A percentile compares a stretch with the other conserved stretches of the same genome.
Evolutionary conservation across 2,329 filamentous ascomycete species (phyloP).

Genomic region (Alternaria arbusti): DNA sequence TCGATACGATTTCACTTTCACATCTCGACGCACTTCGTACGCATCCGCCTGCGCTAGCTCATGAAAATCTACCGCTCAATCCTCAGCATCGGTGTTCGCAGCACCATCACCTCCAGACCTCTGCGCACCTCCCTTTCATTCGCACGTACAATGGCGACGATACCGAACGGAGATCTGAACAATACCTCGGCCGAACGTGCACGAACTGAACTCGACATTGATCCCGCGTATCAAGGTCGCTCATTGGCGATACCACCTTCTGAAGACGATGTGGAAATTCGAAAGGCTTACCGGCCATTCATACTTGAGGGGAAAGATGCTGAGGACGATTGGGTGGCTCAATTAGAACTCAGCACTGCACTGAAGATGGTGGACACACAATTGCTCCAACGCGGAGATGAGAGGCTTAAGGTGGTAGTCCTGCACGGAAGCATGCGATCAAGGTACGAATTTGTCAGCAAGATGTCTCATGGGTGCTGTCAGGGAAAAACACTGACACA

Average conservation of each 20-base stretch:
- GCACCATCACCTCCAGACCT: background rate
- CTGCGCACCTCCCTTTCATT: background rate
- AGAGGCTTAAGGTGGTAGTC: slow-evolving; percentile 63
- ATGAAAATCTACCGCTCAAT: background rate
- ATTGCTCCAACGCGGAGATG: slow-evolving; percentile 43
- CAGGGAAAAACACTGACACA: background rate
- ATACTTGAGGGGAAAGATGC: slow-evolving; percentile 51
- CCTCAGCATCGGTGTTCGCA: background rate
- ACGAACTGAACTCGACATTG: slow-evolving; percentile 15
- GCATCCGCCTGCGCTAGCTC: background rate
- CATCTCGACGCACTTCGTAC: background rate
- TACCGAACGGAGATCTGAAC: slow-evolving; percentile 31
- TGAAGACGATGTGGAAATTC: slow-evolving; percentile 57
- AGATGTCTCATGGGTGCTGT: background rate
- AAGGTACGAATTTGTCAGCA: slow-evolving; percentile 23
- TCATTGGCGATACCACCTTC: slow-evolving; percentile 53
- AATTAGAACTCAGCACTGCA: slow-evolving; percentile 62
- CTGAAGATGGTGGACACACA: slow-evolving; percentile 60
- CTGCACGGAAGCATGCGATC: slow-evolving; percentile 66
- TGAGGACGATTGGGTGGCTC: slow-evolving; percentile 61
- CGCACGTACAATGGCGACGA: background rate
- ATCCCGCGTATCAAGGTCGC: slow-evolving; percentile 16
- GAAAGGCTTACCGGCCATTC: slow-evolving; percentile 64
- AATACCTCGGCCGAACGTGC: slow-evolving; percentile 29
- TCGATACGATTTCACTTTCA: background rate